Evolutionary conservation across 2,329 filamentous ascomycete species (phyloP).

Genomic region (Stemphylium lycopersici): DNA sequence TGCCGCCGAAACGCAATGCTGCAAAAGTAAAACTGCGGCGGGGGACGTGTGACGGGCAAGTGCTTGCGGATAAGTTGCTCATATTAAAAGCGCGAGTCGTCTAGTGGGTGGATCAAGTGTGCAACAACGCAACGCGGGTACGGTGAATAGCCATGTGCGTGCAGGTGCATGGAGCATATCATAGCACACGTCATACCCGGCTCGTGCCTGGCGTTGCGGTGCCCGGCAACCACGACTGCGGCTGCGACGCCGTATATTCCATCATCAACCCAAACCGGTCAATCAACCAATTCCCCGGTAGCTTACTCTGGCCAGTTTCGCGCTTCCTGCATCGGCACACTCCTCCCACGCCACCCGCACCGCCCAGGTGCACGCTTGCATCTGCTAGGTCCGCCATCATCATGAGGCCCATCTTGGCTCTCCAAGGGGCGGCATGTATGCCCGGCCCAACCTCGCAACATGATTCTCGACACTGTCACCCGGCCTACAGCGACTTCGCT

Average conservation of each 20-base stretch:
- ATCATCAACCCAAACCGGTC: not conserved
- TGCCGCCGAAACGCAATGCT: not conserved
- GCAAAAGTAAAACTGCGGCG: not conserved
- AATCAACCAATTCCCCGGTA: not conserved
- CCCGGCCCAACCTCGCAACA: slow-evolving; percentile 10
- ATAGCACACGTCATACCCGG: slow-evolving; percentile 19
- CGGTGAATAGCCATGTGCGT: slow-evolving; percentile 1
- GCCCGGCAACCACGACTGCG: slow-evolving; percentile 1
- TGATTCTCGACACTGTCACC: not conserved
- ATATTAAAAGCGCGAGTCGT: slow-evolving; percentile 2
- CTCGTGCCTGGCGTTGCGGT: slow-evolving; percentile 1
- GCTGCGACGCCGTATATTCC: slow-evolving; percentile 6
- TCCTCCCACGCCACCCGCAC: slow-evolving; percentile 2
- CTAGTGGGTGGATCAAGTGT: slow-evolving; percentile 10
- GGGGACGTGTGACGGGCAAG: not conserved
- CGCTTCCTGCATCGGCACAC: not conserved
- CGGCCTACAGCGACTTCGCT: slow-evolving; percentile 1
- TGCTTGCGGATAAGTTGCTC: slow-evolving; percentile 1
- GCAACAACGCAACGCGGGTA: not conserved
- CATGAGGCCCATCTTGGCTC: slow-evolving; percentile 7
- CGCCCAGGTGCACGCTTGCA: not conserved
- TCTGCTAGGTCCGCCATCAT: not conserved
- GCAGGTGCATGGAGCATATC: slow-evolving; percentile 4
- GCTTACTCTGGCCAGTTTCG: not conserved
- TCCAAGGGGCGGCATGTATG: not conserved